Conservation (phyloP, 2,329 filamentous ascomycete genomes). For the Colletotrichum cordylinicola region DNA sequence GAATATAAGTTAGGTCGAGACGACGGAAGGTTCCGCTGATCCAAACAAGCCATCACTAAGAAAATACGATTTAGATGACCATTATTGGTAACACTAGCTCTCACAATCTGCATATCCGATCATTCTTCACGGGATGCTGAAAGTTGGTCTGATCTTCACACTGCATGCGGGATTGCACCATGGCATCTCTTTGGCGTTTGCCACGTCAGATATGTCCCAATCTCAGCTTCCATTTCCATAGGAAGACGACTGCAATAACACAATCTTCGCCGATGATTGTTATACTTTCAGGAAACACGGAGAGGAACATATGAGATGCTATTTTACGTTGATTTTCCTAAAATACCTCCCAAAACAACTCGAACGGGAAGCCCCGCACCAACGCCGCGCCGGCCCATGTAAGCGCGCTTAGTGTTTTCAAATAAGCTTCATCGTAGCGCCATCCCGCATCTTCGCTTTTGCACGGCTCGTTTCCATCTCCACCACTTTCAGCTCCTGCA, state of each 20-base stretch:
- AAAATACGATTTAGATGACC: not conserved
- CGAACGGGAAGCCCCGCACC: not conserved
- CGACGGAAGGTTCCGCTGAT: not conserved
- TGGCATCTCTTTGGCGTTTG: not conserved
- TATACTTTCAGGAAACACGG: not conserved
- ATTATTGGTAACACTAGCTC: not conserved
- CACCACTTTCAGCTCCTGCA: not conserved
- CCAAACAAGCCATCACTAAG: not conserved
- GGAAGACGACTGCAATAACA: not conserved
- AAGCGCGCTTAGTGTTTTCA: not conserved
- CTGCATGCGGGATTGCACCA: not conserved
- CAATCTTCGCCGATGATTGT: not conserved
- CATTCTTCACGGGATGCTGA: not conserved
- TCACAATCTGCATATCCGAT: not conserved
- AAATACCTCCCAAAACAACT: not conserved
- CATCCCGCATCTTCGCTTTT: not conserved
- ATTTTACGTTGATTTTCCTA: not conserved
- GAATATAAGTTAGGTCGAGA: not conserved
- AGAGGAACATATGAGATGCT: not conserved
- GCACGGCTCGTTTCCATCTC: not conserved
- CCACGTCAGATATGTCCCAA: not conserved
- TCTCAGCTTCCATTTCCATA: not conserved
- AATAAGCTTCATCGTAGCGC: not conserved
- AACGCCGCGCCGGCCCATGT: not conserved
- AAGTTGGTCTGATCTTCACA: not conserved